Percentiles rank a stretch among this genome's conserved stretches.
phyloP scores from a whole-genome alignment of 116 monocot species.

The Iris pallida region DNA sequence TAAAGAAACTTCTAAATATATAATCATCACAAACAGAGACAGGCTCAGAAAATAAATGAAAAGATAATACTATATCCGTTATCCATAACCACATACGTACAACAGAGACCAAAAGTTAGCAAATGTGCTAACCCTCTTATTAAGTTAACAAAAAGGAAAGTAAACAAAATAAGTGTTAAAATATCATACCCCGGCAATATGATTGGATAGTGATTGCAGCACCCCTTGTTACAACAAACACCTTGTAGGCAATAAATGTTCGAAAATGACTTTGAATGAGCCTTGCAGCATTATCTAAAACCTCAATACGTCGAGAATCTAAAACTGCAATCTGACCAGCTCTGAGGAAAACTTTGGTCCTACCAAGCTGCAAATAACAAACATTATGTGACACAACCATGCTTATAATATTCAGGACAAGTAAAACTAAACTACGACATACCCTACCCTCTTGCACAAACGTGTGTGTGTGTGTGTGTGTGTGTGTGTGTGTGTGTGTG shows the following conservation, averaged over 20 bases:
- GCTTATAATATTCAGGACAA: too few species aligned
- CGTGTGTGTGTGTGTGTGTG: too few species aligned
- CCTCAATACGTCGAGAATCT: conserved; percentile 70
- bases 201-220: conserved; percentile 60
- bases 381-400: background rate
- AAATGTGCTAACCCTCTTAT: background rate
- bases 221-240: conserved; percentile 35
- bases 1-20: too few species aligned
- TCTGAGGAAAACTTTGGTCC: conserved; percentile 87
- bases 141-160: background rate
- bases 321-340: conserved; percentile 90
- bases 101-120: too few species aligned
- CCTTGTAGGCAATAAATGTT: conserved; percentile 50
- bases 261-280: conserved; percentile 55
- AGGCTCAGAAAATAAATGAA: too few species aligned
- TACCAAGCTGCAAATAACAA: conserved; percentile 68
- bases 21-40: too few species aligned
- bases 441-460: too few species aligned
- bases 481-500: too few species aligned
- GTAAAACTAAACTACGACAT: too few species aligned
- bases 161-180: background rate
- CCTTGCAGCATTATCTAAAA: conserved; percentile 70
- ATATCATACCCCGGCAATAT: conserved; percentile 73
- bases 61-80: too few species aligned
- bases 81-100: too few species aligned